phyloP scores from a whole-genome alignment of 106 monocot species.

The Hemerocallis citrina region DNA sequence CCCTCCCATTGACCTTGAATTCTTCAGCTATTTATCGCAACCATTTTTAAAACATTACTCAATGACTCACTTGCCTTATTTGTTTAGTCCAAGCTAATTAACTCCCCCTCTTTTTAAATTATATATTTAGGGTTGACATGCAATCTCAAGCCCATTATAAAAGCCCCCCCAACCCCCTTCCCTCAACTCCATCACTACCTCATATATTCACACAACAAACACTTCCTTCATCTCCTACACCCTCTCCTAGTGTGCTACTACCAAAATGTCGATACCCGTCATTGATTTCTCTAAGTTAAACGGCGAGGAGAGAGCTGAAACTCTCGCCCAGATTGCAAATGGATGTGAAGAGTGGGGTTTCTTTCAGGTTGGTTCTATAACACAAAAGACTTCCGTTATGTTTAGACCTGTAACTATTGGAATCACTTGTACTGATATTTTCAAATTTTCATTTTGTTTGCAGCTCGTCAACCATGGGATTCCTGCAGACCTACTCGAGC shows the following conservation, averaged over 20 bases:
- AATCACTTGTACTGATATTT: not conserved
- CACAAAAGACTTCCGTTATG: too few relatives aligned
- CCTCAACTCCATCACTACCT: slow-evolving; percentile 5
- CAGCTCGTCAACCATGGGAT: slow-evolving; percentile 68
- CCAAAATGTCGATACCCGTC: slow-evolving; percentile 26
- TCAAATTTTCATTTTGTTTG: too few relatives aligned
- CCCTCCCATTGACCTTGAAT: slow-evolving; percentile 12
- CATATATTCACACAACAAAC: not conserved
- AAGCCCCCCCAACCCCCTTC: not conserved
- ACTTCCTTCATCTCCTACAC: not conserved
- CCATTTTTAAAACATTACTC: not conserved
- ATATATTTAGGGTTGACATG: slow-evolving; percentile 9
- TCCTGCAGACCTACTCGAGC: slow-evolving; percentile 37
- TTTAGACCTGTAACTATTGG: not conserved
- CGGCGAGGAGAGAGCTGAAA: slow-evolving; percentile 18
- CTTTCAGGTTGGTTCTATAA: slow-evolving; percentile 32
- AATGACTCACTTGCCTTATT: not conserved
- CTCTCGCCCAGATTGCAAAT: slow-evolving; percentile 33
- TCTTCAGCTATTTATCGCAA: not conserved
- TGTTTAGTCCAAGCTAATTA: not conserved
- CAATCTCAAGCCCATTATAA: not conserved
- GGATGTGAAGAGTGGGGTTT: slow-evolving; percentile 65
- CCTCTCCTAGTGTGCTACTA: too few relatives aligned
- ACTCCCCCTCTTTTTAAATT: not conserved
- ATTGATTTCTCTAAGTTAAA: slow-evolving; percentile 45